A percentile compares a stretch with the other conserved stretches of the same genome.
Conservation (phyloP, 2,329 filamentous ascomycete genomes). For the Botryotinia globosa region DNA sequence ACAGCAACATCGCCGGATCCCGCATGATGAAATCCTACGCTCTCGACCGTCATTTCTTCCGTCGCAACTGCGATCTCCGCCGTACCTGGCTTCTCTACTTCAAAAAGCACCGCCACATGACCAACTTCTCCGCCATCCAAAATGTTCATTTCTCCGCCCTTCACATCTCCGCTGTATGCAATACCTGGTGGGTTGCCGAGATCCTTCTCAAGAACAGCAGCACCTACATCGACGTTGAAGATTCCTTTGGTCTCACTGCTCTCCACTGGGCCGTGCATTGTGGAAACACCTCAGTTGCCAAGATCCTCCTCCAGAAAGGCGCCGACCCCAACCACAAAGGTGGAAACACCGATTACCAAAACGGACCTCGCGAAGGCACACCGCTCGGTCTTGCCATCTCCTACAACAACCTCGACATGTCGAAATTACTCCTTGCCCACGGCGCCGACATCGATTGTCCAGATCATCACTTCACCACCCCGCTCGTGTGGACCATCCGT, state of each 20-base stretch:
- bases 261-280: conserved; percentile 20
- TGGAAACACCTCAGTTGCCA: conserved; percentile 12
- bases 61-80: conserved; percentile 18
- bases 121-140: conserved; percentile 22
- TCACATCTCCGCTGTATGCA: conserved; percentile 19
- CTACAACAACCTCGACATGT: conserved; percentile 19
- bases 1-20: conserved; percentile 19
- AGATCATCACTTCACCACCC: conserved; percentile 15
- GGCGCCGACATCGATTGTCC: conserved; percentile 18
- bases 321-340: conserved; percentile 19
- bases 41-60: conserved; percentile 17
- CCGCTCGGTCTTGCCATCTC: conserved; percentile 16
- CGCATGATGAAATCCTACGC: conserved; percentile 18
- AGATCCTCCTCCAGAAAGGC: conserved; percentile 14
- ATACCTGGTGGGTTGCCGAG: conserved; percentile 17
- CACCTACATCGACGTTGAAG: conserved; percentile 18
- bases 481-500: conserved; percentile 18
- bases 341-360: conserved; percentile 8
- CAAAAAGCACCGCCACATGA: conserved; percentile 21
- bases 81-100: conserved; percentile 21
- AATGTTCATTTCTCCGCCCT: conserved; percentile 18
- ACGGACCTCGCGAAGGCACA: conserved; percentile 16
- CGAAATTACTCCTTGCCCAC: conserved; percentile 14
- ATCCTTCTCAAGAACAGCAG: conserved; percentile 18
- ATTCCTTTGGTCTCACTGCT: conserved; percentile 17